Evolutionary conservation across 225 moss, liverwort and hornwort genomes (phyloP), one percentile per base, ranked within the genome.

Genomic region (Takakia lepidozioides): DNA sequence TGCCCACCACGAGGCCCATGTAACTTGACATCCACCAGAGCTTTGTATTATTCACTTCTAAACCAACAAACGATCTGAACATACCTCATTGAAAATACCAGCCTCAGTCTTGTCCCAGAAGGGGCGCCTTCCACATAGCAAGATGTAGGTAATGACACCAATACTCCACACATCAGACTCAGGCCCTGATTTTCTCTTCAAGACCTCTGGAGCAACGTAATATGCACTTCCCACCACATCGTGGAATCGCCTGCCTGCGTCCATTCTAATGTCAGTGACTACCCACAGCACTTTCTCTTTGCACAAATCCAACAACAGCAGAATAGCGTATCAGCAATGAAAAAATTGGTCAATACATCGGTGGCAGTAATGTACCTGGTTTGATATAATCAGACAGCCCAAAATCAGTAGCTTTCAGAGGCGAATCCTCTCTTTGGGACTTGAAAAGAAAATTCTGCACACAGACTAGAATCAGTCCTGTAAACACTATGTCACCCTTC

Each of bases 81-180:
- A n/a, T 24, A 78, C 78, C 65, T 72, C 68, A 27, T 69, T 69
- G 21, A 78, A 73, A 25, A 78, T 78, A 24, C 78, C 78, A 40
- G 68, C 68, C 44, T 78, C 78, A 25, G 72, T 68, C 53, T 78
- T 73, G 61, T 64, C 78, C 78, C 78, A 78, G 41, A 78, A 78
- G 2, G 78, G 72, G 30, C 78, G 72, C 52, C 65, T 64, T 48
- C 78, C 78, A 35, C 72, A 68, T 15, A 78, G 61, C 17, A 78
- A 34, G 49, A 78, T 78, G 28, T 78, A 78, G 1, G 78, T 69
- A 19, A 73, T 78, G 17, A 78, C 78, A 25, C 78, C 78, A 51
- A 78, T 78, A 45, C 78, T 78, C 78, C 78, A 78, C 15, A 72
- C 78, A 64, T 73, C 78, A 19, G 78, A 78, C 56, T 78, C 78